Base-by-base conservation (phyloP, 257 asterid species). In the Paraleonurus japonicus region DNA sequence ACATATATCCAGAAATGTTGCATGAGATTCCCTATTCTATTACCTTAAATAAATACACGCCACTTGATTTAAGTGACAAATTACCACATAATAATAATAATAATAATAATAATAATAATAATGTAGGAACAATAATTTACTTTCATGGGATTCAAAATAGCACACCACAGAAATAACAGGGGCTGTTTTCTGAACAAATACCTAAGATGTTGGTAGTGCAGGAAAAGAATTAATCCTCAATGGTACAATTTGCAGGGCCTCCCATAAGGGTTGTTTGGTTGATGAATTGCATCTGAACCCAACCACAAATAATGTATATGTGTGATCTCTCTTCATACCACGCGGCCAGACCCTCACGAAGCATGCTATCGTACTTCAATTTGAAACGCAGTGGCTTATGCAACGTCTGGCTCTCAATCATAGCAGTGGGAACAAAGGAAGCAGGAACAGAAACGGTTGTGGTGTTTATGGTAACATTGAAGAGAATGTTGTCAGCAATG, bases 351-450 rank as follows among this genome's bases (percentile, higher is more conserved):
- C 87, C 87, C 77, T 83, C 83, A 2, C 87, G 70, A 7, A 80
- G 74, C 83, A 83, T 83, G 57, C 87, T 83, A 23, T 83, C 87
- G 53, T 80, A 83, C 85, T 80, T 83, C 67, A 83, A 17, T 47
- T 80, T 83, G 78, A 83, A 83, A 6, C 47, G 79, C 0, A 78
- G 81, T 0, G 87, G 85, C 82, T 80, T 83, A 17, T 61, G 83
- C 66, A 75, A 9, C 9, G 69, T 55, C 23, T 70, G 83, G 70
- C 83, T 80, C 76, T 83, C 85, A 30, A 75, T 23, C 35, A 83
- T n/a, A 15, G 84, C 83, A 0, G 79, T 80, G 0, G 88, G 85
- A 9, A 80, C 85, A 28, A 83, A 83, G 3, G 85, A 76, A 7
- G 83, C 85, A 4, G 88, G 88, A 4, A 83, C 88, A 11, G 85